These are phyloP conservation scores for Butyriboletus loyo DNA, from an alignment of 768 basidiomycete genomes.

Conservation along the genomic window DNA sequence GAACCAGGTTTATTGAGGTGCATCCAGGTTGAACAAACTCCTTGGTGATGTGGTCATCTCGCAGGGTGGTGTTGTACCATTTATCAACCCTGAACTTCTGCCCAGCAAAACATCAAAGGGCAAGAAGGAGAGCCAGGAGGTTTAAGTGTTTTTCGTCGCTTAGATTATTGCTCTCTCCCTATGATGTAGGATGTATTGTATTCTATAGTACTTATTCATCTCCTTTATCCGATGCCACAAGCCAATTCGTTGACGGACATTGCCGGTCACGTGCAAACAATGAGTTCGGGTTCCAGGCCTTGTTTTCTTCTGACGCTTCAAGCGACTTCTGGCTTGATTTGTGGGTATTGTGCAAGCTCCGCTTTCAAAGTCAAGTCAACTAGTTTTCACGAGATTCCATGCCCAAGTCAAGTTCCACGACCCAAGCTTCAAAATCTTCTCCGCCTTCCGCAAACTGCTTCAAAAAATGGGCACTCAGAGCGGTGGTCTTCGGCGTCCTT, in stretches of 20 bases:
- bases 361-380: not conserved
- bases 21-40: conserved; percentile 35
- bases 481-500: conserved; percentile 25
- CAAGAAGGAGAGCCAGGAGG: conserved; percentile 51
- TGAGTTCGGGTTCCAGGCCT: not conserved
- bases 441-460: conserved; percentile 4
- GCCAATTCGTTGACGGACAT: too few species aligned
- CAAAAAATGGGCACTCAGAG: conserved; percentile 35
- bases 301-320: not conserved
- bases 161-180: conserved; percentile 17
- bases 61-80: conserved; percentile 57
- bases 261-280: not conserved
- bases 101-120: conserved; percentile 52
- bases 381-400: conserved; percentile 10
- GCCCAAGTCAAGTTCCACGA: conserved; percentile 11
- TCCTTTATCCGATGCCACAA: too few species aligned
- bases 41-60: conserved; percentile 55
- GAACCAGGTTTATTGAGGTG: not conserved
- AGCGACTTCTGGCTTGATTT: not conserved
- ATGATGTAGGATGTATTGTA: conserved; percentile 32
- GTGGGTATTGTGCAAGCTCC: not conserved
- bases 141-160: conserved; percentile 25
- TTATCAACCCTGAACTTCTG: conserved; percentile 50
- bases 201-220: conserved; percentile 31
- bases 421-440: not conserved